Conservation (phyloP, 192 early-diverging fungal species). For the Linnemannia schmuckeri region DNA sequence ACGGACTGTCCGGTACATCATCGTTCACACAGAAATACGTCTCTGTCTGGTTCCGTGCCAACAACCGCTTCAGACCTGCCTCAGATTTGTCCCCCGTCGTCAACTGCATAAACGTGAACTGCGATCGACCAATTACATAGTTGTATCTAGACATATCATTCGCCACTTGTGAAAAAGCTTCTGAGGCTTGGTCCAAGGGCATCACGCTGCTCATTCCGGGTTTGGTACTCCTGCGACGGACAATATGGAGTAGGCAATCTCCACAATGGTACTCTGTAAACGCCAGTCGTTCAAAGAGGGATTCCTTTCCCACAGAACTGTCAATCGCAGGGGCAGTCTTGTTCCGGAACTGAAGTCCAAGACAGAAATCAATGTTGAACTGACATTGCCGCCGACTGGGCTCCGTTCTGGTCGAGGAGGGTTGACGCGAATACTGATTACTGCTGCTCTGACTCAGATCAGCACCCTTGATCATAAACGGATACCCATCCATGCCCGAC, state of each 20-base stretch:
- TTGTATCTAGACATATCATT: constrained; percentile 39
- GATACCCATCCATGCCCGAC: constrained; percentile 47
- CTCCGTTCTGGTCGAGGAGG: background rate
- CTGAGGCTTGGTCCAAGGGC: constrained; percentile 16
- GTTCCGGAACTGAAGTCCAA: constrained; percentile 42
- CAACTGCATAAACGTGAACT: constrained; percentile 26
- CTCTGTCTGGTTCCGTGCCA: background rate
- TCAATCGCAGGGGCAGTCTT: background rate
- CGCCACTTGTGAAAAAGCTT: constrained; percentile 7
- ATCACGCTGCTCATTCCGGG: constrained; percentile 10
- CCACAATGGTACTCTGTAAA: constrained; percentile 54
- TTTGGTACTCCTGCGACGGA: background rate
- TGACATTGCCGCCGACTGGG: constrained; percentile 17
- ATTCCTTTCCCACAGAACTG: constrained; percentile 6
- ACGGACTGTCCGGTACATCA: constrained; percentile 27
- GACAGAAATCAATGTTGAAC: constrained; percentile 41
- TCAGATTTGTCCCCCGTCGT: constrained; percentile 4
- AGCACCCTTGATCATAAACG: constrained; percentile 16
- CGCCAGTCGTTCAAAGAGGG: constrained; percentile 43
- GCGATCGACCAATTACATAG: constrained; percentile 33
- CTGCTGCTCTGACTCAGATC: background rate
- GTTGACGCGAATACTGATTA: background rate
- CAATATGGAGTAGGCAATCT: constrained; percentile 48
- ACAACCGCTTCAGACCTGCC: background rate
- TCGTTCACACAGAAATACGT: constrained; percentile 50